phyloP scores from a whole-genome alignment of 768 basidiomycete genomes.

The Rickenella mellea region DNA sequence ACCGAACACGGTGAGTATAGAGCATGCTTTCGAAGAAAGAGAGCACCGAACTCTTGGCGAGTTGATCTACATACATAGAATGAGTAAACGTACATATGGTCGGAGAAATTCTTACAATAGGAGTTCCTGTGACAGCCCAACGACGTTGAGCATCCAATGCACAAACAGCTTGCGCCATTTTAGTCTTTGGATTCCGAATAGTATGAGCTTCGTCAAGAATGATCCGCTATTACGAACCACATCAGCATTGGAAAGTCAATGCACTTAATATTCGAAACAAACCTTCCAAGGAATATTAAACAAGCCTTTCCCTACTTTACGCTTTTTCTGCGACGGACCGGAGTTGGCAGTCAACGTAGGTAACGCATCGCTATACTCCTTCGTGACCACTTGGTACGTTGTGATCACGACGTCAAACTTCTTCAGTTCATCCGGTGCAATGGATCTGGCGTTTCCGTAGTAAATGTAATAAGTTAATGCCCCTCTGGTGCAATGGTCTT shows the following conservation, averaged over 20 bases:
- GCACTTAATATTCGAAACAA: conserved; percentile 2
- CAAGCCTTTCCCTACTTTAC: conserved; percentile 47
- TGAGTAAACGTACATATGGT: not conserved
- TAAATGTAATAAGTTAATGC: conserved; percentile 52
- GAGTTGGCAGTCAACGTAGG: not conserved
- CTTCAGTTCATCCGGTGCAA: conserved; percentile 50
- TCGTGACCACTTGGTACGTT: conserved; percentile 66
- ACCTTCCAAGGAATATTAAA: conserved; percentile 81
- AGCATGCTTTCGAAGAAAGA: too few species aligned
- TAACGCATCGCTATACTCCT: conserved; percentile 32
- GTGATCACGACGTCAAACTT: conserved; percentile 75
- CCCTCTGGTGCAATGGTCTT: conserved; percentile 56
- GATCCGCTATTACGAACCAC: conserved; percentile 39
- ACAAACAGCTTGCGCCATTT: conserved; percentile 66
- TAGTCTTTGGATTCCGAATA: conserved; percentile 80
- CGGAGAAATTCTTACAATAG: conserved; percentile 53
- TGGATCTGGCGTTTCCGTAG: conserved; percentile 57
- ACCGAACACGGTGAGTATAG: not conserved
- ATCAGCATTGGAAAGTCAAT: not conserved
- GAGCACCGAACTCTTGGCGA: conserved; percentile 47
- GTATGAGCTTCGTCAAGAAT: conserved; percentile 86
- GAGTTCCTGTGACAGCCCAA: conserved; percentile 80
- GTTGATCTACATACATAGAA: conserved; percentile 46
- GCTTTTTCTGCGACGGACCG: conserved; percentile 47
- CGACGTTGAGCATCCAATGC: conserved; percentile 60